Percentiles rank a stretch among this genome's conserved stretches.
Conservation (phyloP, 495 filamentous ascomycete genomes). For the Aspergillus wentii region DNA sequence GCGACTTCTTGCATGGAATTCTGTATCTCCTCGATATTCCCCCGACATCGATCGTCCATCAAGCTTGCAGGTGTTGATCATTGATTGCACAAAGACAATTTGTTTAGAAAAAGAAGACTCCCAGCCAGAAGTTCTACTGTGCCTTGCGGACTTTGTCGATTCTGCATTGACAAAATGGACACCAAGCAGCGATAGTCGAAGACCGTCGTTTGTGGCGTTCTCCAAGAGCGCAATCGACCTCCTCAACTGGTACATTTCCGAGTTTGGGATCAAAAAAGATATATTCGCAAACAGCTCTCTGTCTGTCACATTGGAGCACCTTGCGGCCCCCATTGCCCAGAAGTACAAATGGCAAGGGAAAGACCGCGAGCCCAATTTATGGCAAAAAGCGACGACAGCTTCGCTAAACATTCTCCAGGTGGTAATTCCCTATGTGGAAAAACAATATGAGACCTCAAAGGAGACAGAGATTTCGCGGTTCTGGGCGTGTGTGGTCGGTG, state of each 20-base stretch:
- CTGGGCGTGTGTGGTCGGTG: constrained; percentile 37
- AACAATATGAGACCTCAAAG: constrained; percentile 31
- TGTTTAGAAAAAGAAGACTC: constrained; percentile 63
- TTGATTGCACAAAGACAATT: constrained; percentile 67
- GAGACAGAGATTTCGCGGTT: constrained; percentile 30
- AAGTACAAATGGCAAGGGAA: constrained; percentile 70
- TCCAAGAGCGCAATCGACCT: constrained; percentile 72
- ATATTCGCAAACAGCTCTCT: constrained; percentile 64
- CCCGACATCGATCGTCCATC: constrained; percentile 83
- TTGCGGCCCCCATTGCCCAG: constrained; percentile 61
- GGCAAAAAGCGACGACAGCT: constrained; percentile 72
- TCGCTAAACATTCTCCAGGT: constrained; percentile 63
- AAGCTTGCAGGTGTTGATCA: constrained; percentile 66
- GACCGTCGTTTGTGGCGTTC: constrained; percentile 79
- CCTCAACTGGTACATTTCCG: constrained; percentile 56
- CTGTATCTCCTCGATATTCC: constrained; percentile 70
- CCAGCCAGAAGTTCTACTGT: constrained; percentile 60
- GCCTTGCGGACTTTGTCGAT: constrained; percentile 61
- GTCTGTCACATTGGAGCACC: constrained; percentile 52
- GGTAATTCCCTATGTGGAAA: constrained; percentile 57
- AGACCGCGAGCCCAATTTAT: constrained; percentile 56
- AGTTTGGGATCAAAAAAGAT: constrained; percentile 57
- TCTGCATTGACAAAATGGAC: constrained; percentile 54
- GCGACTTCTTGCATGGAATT: constrained; percentile 58
- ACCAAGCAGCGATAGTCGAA: constrained; percentile 28